A percentile compares a stretch with the other conserved stretches of the same genome.
These are phyloP conservation scores for Wickerhamiella lipophila DNA, from an alignment of 805 yeast genomes.

Conservation along the genomic window DNA sequence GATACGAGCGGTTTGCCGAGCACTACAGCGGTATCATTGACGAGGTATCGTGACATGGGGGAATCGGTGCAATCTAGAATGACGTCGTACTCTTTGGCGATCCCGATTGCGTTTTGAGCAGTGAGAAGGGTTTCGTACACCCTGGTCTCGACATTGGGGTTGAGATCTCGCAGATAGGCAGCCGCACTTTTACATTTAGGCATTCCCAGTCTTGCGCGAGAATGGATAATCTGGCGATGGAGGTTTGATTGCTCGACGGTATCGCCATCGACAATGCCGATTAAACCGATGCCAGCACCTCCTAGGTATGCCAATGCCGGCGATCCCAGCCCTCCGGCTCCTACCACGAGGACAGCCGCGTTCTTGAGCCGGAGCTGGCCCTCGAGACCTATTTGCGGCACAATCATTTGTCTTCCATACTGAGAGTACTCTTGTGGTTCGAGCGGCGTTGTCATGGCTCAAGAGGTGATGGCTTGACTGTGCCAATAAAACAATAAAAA, in stretches of 20 bases:
- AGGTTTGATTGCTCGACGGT: constrained; percentile 71
- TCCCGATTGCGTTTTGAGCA: constrained; percentile 46
- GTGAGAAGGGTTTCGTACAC: constrained; percentile 31
- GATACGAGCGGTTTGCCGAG: constrained; percentile 63
- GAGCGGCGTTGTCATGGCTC: neutral
- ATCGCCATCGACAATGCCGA: constrained; percentile 85
- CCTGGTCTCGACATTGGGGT: constrained; percentile 50
- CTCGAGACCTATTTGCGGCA: constrained; percentile 53
- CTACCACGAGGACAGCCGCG: constrained; percentile 60
- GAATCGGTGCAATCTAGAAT: constrained; percentile 92
- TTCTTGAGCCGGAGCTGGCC: constrained; percentile 48
- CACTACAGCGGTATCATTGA: constrained; percentile 71
- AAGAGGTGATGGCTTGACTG: too few species aligned
- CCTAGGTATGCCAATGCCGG: constrained; percentile 76
- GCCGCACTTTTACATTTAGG: constrained; percentile 73
- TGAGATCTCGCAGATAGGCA: constrained; percentile 38
- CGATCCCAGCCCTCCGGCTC: constrained; percentile 95
- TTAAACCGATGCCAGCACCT: constrained; percentile 70
- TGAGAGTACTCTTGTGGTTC: constrained; percentile 46
- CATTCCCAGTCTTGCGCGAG: constrained; percentile 51
- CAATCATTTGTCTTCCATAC: constrained; percentile 93
- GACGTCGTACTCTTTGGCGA: constrained; percentile 54
- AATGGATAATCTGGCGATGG: constrained; percentile 80
- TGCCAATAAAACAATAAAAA: too few species aligned
- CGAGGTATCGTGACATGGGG: constrained; percentile 73